These are phyloP conservation scores for Exutisphaerella laricina DNA, from an alignment of 2,329 filamentous ascomycete species.

Conservation along the genomic window DNA sequence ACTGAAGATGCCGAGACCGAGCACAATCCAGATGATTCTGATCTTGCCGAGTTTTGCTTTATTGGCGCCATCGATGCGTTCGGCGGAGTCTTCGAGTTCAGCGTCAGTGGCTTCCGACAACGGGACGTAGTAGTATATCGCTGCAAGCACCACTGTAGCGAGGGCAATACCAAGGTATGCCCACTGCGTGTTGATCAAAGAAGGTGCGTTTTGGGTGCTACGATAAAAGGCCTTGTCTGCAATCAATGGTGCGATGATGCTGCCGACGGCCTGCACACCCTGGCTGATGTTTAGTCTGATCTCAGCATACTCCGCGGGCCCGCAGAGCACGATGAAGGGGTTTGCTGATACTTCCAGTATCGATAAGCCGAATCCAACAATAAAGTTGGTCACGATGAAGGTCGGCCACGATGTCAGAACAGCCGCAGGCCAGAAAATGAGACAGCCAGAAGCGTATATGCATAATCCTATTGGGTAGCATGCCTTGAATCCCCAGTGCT, in stretches of 20 bases:
- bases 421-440: constrained; percentile 61
- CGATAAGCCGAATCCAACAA: constrained; percentile 56
- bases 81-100: constrained; percentile 52
- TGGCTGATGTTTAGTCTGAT: constrained; percentile 57
- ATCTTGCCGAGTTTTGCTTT: constrained; percentile 41
- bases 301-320: constrained; percentile 56
- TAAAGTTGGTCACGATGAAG: constrained; percentile 58
- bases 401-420: constrained; percentile 57
- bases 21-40: constrained; percentile 52
- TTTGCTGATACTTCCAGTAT: constrained; percentile 57
- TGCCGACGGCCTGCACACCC: constrained; percentile 56
- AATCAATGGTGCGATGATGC: constrained; percentile 54
- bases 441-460: constrained; percentile 57
- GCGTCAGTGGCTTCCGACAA: constrained; percentile 58
- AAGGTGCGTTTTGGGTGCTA: constrained; percentile 43
- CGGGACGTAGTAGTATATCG: constrained; percentile 57
- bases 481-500: constrained; percentile 57
- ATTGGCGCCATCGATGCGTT: constrained; percentile 48
- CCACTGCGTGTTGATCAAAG: constrained; percentile 58
- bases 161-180: constrained; percentile 59
- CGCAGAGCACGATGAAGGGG: constrained; percentile 58
- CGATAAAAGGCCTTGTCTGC: constrained; percentile 54
- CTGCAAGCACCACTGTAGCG: constrained; percentile 54
- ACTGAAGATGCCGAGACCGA: constrained; percentile 49
- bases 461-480: constrained; percentile 56